Base-by-base conservation (phyloP, 495 filamentous ascomycete species). In the Hypomontagnella monticulosa region DNA sequence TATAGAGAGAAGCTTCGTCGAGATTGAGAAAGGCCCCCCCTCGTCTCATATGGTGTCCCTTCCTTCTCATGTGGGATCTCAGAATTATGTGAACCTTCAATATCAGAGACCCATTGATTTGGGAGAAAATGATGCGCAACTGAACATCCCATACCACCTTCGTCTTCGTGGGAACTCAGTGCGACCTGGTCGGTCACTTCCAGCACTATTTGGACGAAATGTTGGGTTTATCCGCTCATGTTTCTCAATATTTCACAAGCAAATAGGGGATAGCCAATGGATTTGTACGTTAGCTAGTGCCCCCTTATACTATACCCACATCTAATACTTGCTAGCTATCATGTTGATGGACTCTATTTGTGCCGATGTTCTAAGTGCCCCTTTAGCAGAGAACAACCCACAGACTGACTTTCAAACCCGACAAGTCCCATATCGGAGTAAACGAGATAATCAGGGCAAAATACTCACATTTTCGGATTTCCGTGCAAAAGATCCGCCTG, bases 291-390 rank as follows among this genome's bases (percentile, higher is more conserved):
- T 30, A 4, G 2, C 1, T 49, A 3, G 9, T 33, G 3, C 16
- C 9, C 27, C 34, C 18, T 56, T 18, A 4, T 10, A 20, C 2
- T 12, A 10, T 47, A 23, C 33, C 27, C 11, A 9, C 27, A 12
- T 34, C 52, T 32, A 41, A 38, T 11, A 4, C 15, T 12, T 8
- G 6, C 14, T 48, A 57, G 55, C 42, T 32, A 3, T 57, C 20
- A 57, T 57, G 55, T 16, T 57, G 19, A 57, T 57, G 42, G 55
- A 57, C n/a, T 57, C 55, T 8, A 37, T 16, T 6, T 57, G 42
- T 8, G 43, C 55, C 34, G 55, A 57, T 40, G 18, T 57, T 38
- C 15, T 48, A 15, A 43, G 41, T 4, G 10, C n/a, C 20, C 37
- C 9, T n/a, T 30, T 12, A 14, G 32, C 42, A n/a, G 18, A 48